Base-by-base conservation (phyloP, 441 rosid genomes). In the Eutrema salsugineum region DNA sequence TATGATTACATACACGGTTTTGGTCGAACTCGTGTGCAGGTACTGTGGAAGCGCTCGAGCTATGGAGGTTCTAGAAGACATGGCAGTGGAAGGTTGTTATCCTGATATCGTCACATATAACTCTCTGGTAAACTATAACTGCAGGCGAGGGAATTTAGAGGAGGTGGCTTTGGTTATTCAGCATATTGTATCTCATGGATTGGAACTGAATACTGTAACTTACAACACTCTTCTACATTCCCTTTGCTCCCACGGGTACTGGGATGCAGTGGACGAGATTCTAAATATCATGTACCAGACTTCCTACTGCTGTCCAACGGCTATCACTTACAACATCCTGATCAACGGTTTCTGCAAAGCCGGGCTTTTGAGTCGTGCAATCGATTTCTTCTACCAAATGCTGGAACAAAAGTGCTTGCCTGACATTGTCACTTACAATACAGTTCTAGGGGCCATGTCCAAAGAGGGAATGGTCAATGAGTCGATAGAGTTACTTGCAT, bases 191-290 rank as follows among this genome's bases (percentile, higher is more conserved):
- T 84, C 88, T 51, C 86, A 81, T 72, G 97, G 96, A 20, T 58
- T 87, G 83, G 86, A 86, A 57, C 92, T 86, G 14, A 85, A 88
- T 75, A 81, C 81, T 1, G 66, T 85, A 44, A 88, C 94, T 20
- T 94, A 93, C 73, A 94, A 88, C 81, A 89, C 87, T 11, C 80
- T 94, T 75, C 79, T 94, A 57, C 96, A 88, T 80, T 84, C 88
- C 20, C 91, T 94, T 6, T 74, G 87, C 66, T 76, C 79, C 46
- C 80, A 55, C 43, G 87, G 89, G 53, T 79, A 68, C 46, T 93
- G 97, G 98, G 86, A 86, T 71, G 88, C 80, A 85, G 93, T 86
- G 12, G 87, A 85, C 66, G 91, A 84, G 80, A 77, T 91, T 68
- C 80, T 91, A 48, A 72, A 59, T 36, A 75, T 83, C 77, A 94